These are phyloP conservation scores for Penicillium salamii DNA, from an alignment of 495 filamentous ascomycete species.

Conservation along the genomic window DNA sequence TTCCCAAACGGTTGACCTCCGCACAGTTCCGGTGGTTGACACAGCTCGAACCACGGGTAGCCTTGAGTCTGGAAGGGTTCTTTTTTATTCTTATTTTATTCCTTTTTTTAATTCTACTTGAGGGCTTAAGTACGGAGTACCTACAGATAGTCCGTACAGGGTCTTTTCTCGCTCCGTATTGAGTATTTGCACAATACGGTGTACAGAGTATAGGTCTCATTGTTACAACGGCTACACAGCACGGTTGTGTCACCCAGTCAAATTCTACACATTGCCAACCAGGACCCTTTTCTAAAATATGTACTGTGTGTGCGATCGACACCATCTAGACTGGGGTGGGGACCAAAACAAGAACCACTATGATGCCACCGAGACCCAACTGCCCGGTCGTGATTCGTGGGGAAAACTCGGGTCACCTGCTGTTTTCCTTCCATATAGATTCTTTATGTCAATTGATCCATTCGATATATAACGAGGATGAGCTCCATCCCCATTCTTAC, in stretches of 20 bases:
- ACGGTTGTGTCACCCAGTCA: constrained; percentile 5
- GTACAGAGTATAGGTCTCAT: background rate
- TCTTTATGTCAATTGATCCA: background rate
- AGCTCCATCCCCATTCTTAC: background rate
- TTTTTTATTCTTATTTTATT: background rate
- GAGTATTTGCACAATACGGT: no score
- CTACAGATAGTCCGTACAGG: no score
- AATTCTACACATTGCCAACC: background rate
- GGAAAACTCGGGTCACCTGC: background rate
- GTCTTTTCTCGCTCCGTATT: no score
- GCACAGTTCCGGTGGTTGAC: constrained; percentile 23
- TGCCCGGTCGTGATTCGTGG: background rate
- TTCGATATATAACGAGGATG: background rate
- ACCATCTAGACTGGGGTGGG: constrained; percentile 22
- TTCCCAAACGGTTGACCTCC: constrained; percentile 9
- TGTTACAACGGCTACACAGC: constrained; percentile 17
- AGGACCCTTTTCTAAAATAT: background rate
- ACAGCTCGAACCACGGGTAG: constrained; percentile 7
- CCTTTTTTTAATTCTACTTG: background rate
- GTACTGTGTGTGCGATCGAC: constrained; percentile 17
- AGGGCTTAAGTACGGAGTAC: no score
- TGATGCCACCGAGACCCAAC: constrained; percentile 16
- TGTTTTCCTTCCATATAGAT: background rate
- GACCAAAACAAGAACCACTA: constrained; percentile 5
- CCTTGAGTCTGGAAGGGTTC: background rate